Percentiles rank a stretch among this genome's conserved stretches.
Evolutionary conservation across 2,329 filamentous ascomycete genomes (phyloP).

Genomic region (Juglanconis juglandina): DNA sequence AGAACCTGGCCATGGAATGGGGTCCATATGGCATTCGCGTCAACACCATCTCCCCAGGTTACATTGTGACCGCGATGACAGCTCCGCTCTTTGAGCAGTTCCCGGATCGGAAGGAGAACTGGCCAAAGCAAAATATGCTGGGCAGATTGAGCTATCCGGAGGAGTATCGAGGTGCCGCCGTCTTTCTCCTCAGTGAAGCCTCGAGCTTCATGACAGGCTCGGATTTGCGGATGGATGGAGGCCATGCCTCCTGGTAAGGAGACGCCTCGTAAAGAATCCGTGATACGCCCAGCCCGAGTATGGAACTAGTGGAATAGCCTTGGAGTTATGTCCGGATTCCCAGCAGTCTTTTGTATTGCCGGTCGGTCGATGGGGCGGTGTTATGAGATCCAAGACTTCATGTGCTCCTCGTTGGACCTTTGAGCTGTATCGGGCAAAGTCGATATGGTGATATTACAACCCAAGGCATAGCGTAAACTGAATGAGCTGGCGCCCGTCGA

Average conservation of each 20-base stretch:
- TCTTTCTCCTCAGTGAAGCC: conserved; percentile 65
- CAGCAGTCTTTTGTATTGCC: background rate
- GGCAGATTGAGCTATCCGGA: conserved; percentile 62
- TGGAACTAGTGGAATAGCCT: background rate
- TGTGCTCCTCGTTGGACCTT: background rate
- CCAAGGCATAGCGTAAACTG: background rate
- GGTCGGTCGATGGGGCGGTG: background rate
- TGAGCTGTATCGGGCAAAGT: background rate
- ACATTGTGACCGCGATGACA: conserved; percentile 82
- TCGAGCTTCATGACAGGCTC: conserved; percentile 69
- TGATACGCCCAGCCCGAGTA: background rate
- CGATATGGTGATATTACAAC: background rate
- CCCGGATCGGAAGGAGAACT: conserved; percentile 64
- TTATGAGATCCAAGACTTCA: background rate
- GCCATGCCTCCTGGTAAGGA: conserved; percentile 59
- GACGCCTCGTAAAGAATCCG: background rate
- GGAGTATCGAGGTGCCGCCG: conserved; percentile 69
- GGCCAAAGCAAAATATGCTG: conserved; percentile 85
- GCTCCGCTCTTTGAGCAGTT: conserved; percentile 72
- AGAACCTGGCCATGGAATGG: conserved; percentile 72
- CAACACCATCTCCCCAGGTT: conserved; percentile 77
- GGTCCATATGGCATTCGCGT: conserved; percentile 70
- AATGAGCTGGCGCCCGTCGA: background rate
- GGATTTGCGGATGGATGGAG: conserved; percentile 68
- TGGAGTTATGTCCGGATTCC: background rate